Conservation (phyloP, 1,284 basidiomycete genomes). For the Ceratobasidium sp. region DNA sequence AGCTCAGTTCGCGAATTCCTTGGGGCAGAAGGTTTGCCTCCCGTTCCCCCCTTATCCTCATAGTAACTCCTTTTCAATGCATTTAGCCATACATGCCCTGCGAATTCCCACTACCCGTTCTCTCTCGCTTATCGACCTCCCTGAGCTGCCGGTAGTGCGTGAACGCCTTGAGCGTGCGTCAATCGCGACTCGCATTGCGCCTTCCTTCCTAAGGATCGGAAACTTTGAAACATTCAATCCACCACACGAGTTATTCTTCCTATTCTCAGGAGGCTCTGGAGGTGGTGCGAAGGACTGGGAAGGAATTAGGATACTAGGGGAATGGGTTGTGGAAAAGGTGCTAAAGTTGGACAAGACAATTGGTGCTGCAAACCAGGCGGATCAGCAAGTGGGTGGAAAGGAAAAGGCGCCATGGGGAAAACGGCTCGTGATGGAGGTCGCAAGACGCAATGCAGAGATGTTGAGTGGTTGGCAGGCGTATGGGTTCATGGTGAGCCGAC, state of each 20-base stretch:
- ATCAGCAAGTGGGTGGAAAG: conserved; percentile 41
- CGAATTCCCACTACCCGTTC: conserved; percentile 89
- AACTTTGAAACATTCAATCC: conserved; percentile 87
- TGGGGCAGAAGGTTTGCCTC: conserved; percentile 74
- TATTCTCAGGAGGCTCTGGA: conserved; percentile 70
- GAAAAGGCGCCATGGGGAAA: conserved; percentile 69
- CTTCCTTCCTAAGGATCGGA: conserved; percentile 92
- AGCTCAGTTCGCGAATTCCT: conserved; percentile 93
- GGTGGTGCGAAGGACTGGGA: conserved; percentile 73
- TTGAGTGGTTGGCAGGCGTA: conserved; percentile 94
- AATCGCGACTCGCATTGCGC: conserved; percentile 82
- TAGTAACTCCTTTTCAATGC: conserved; percentile 36
- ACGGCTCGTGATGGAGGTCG: conserved; percentile 76
- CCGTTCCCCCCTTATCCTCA: not conserved
- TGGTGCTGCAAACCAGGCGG: not conserved
- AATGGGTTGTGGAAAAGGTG: conserved; percentile 71
- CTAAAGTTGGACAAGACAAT: conserved; percentile 57
- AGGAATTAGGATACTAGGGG: conserved; percentile 71
- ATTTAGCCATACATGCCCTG: conserved; percentile 82
- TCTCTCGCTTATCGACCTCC: conserved; percentile 79
- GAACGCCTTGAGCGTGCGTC: conserved; percentile 83
- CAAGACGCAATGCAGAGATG: conserved; percentile 85
- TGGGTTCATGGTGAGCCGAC: conserved; percentile 70
- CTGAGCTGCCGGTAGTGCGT: conserved; percentile 75
- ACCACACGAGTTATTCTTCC: conserved; percentile 69